A percentile compares a stretch with the other conserved stretches of the same genome.
Conservation (phyloP, 768 basidiomycete genomes). For the Piloderma croceum region DNA sequence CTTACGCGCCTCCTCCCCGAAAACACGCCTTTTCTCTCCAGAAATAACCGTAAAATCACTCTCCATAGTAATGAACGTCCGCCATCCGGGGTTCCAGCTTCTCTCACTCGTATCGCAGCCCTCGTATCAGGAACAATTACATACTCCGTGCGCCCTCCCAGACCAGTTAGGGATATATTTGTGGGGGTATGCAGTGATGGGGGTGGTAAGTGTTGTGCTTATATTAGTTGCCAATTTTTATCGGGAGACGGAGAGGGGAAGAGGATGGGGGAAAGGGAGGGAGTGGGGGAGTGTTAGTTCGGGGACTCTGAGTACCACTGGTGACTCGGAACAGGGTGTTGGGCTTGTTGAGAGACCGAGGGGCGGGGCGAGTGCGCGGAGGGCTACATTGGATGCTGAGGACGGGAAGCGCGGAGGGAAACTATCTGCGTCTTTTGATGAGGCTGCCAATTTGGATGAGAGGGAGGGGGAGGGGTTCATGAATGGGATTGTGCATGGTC, state of each 20-base stretch:
- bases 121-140: slow-evolving; percentile 44
- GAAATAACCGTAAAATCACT: slow-evolving; percentile 89
- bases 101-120: slow-evolving; percentile 59
- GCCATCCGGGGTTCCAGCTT: slow-evolving; percentile 83
- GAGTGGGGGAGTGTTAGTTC: neutral
- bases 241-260: neutral
- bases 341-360: neutral
- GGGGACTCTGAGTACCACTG: neutral
- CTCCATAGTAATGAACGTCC: slow-evolving; percentile 85
- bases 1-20: slow-evolving; percentile 11
- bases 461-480: too few relatives aligned
- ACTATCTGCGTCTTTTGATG: too few relatives aligned
- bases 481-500: too few relatives aligned
- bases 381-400: too few relatives aligned
- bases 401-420: too few relatives aligned
- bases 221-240: slow-evolving; percentile 46
- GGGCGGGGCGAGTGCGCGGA: neutral
- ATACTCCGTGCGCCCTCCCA: slow-evolving; percentile 73
- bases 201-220: slow-evolving; percentile 59
- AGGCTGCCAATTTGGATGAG: too few relatives aligned
- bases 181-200: slow-evolving; percentile 59
- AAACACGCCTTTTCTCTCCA: slow-evolving; percentile 12
- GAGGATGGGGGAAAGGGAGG: neutral
- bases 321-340: neutral
- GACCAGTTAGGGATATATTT: slow-evolving; percentile 80